Evolutionary conservation across 1,139 yeast genomes (phyloP), one percentile per base, ranked within the genome.

Genomic region (Trichomonascaceae sp.): DNA sequence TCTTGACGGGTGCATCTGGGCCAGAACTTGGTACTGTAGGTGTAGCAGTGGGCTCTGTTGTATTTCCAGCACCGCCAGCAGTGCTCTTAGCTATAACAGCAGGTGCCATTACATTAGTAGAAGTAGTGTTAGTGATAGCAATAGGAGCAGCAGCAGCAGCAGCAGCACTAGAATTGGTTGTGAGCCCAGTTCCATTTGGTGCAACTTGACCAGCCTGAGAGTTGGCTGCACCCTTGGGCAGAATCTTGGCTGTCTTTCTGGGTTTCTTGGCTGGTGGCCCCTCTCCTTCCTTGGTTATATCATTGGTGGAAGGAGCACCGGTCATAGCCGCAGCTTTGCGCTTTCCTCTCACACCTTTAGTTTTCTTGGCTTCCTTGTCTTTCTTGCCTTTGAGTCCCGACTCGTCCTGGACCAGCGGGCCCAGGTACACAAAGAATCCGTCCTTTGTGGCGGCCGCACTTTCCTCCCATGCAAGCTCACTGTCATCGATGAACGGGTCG

Each of bases 401-500:
- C 23, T 20, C 9, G 43, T 79, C 92, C 38, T 79, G 89, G 22
- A 80, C 76, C 41, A 92, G 63, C 4, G 95, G 93, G 0, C 99
- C 99, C 65, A 87, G 82, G 54, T 77, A 92, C 1, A 92, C 96
- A 49, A 89, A 92, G 55, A 89, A 92, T 2, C 98, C 98, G 50
- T 89, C 97, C 45, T 81, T 80, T 0, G 95, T 85, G 1, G 92
- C 74, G 2, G 92, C 89, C 6, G 93, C 76, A 46, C 81, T 92
- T 53, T 87, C 96, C 55, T 89, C 97, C 81, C 92, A 81, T 41
- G 75, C 71, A 48, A 85, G 64, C 57, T 89, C 99, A 17, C 81
- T 72, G 55, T 92, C 98, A 59, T 92, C 99, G 41, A 92, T 89
- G 51, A 92, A 92, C 1, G 98, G 98, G 57, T 92, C 99, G 41